phyloP scores from a whole-genome alignment of 2,329 filamentous ascomycete species.

The Aspergillus luchuensis region DNA sequence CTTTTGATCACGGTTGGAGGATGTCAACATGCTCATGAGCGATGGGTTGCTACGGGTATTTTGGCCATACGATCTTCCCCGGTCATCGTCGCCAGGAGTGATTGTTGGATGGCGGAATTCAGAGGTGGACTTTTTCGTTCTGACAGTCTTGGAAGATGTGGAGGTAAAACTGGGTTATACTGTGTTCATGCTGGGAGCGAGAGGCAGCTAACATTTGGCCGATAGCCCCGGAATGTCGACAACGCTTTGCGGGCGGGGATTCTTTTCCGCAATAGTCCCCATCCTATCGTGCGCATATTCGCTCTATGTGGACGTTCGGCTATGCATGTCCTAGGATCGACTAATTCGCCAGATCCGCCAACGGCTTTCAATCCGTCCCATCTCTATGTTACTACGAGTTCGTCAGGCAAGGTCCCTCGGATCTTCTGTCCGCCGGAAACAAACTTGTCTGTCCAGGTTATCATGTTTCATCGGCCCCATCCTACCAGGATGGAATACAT shows the following conservation, averaged over 20 bases:
- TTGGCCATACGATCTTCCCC: slow-evolving; percentile 86
- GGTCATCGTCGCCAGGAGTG: slow-evolving; percentile 73
- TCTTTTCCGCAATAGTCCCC: slow-evolving; percentile 77
- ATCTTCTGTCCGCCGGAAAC: slow-evolving; percentile 69
- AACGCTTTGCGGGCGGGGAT: slow-evolving; percentile 81
- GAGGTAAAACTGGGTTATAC: slow-evolving; percentile 62
- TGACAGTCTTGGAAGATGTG: slow-evolving; percentile 85
- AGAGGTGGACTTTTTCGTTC: slow-evolving; percentile 82
- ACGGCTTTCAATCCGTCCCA: slow-evolving; percentile 66
- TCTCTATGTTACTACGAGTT: slow-evolving; percentile 62
- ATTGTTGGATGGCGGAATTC: slow-evolving; percentile 97
- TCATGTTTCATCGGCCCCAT: slow-evolving; percentile 83
- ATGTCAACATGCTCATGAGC: slow-evolving; percentile 65
- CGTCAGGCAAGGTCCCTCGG: slow-evolving; percentile 61
- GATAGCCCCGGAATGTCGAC: slow-evolving; percentile 75
- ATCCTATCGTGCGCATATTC: slow-evolving; percentile 78
- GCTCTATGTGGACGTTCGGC: slow-evolving; percentile 79
- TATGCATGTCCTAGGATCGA: slow-evolving; percentile 82
- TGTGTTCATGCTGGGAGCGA: background rate
- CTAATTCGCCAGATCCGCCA: slow-evolving; percentile 63
- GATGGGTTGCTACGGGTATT: slow-evolving; percentile 97
- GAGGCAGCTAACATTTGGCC: background rate
- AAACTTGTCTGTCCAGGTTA: slow-evolving; percentile 77
- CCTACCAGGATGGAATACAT: slow-evolving; percentile 95
- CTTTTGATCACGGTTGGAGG: slow-evolving; percentile 63